Evolutionary conservation across 225 moss, liverwort and hornwort species (phyloP).

Genomic region (Rhytidiadelphus loreus): DNA sequence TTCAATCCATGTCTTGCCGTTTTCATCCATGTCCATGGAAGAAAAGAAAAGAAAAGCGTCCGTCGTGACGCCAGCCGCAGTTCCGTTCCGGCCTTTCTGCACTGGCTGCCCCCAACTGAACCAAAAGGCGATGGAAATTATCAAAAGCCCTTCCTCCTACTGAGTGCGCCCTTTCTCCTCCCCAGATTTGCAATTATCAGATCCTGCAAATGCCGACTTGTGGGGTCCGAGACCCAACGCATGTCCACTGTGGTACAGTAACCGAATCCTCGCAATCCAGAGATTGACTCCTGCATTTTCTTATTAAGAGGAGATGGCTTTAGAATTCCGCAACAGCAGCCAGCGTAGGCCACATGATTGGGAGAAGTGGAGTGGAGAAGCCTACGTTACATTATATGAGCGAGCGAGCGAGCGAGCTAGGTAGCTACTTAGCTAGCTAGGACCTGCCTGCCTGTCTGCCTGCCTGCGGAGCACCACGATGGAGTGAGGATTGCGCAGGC

Average conservation of each 20-base stretch:
- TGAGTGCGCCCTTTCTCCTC: neutral
- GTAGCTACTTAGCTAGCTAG: too few relatives aligned
- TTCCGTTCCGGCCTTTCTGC: neutral
- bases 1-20: neutral
- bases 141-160: neutral
- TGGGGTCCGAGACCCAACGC: neutral
- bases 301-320: neutral
- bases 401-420: too few relatives aligned
- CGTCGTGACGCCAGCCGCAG: too few relatives aligned
- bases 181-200: neutral
- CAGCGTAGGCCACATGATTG: neutral
- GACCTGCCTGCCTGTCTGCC: neutral
- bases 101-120: neutral
- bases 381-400: neutral
- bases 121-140: too few relatives aligned
- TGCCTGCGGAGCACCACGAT: neutral
- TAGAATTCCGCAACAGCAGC: neutral
- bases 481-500: neutral
- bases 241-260: neutral
- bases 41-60: too few relatives aligned
- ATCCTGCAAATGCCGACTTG: conserved; percentile 4
- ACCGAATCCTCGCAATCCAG: neutral
- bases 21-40: neutral
- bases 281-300: neutral
- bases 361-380: neutral